Percentiles rank a stretch among this genome's conserved stretches.
Evolutionary conservation across 805 yeast species (phyloP).

Genomic region (Maudiozyma serrabonitensis): DNA sequence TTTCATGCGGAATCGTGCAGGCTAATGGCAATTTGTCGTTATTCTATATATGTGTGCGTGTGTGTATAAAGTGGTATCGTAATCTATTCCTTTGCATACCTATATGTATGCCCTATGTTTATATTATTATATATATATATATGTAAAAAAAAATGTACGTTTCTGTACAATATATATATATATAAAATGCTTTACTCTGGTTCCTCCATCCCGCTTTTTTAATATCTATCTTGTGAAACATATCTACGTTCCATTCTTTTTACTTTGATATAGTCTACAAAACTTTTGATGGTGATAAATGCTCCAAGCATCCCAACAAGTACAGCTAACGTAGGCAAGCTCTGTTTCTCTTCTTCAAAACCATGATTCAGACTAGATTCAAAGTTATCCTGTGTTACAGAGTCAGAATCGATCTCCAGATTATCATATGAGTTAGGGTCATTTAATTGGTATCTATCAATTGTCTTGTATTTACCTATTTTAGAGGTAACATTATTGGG

Average conservation of each 20-base stretch:
- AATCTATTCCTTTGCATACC: no score
- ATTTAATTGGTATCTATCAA: conserved; percentile 39
- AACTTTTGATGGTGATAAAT: conserved; percentile 53
- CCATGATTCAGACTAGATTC: conserved; percentile 26
- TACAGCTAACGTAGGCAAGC: conserved; percentile 48
- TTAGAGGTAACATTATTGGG: conserved; percentile 34
- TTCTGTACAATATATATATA: not conserved
- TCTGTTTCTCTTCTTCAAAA: conserved; percentile 22
- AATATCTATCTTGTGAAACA: conserved; percentile 16
- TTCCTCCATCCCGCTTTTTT: not conserved
- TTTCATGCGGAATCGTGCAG: not conserved
- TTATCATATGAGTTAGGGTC: conserved; percentile 52
- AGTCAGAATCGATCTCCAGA: conserved; percentile 16
- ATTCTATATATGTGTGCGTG: no score
- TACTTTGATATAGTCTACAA: conserved; percentile 67
- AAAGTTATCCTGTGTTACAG: conserved; percentile 20
- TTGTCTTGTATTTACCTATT: conserved; percentile 22
- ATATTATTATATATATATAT: not conserved
- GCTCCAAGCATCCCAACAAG: conserved; percentile 60
- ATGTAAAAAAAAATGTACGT: not conserved
- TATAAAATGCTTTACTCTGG: no score
- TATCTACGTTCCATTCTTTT: conserved; percentile 54
- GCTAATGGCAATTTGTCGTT: not conserved
- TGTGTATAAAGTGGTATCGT: no score
- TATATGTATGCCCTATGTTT: no score